Evolutionary conservation across 352 stramenopile genomes (phyloP).

Genomic region (Globisporangium cylindrosporum): DNA sequence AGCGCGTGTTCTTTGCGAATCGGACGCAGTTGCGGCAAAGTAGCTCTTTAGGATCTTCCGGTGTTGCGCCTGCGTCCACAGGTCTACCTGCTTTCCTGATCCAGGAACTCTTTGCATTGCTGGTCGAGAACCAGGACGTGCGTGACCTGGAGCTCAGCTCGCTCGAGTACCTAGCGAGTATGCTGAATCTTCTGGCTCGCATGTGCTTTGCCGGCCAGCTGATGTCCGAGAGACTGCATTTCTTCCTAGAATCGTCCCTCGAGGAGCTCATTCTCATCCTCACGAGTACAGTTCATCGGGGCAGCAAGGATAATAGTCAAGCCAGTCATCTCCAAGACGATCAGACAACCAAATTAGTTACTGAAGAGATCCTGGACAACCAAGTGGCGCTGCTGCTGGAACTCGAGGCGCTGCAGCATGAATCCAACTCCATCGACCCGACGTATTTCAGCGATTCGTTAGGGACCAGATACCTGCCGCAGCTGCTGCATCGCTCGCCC

Average conservation of each 20-base stretch:
- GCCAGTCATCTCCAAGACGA: slow-evolving; percentile 1
- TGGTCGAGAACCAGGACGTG: slow-evolving; percentile 11
- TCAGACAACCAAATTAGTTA: slow-evolving; percentile 3
- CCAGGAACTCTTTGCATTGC: slow-evolving; percentile 30
- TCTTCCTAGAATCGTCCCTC: slow-evolving; percentile 21
- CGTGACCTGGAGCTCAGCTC: slow-evolving; percentile 20
- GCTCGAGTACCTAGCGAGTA: slow-evolving; percentile 26
- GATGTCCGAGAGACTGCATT: slow-evolving; percentile 20
- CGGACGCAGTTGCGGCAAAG: slow-evolving; percentile 21
- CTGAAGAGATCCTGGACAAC: slow-evolving; percentile 45
- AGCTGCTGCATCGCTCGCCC: slow-evolving; percentile 20
- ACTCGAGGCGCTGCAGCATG: slow-evolving; percentile 33
- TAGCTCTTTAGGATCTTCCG: neutral
- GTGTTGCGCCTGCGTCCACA: slow-evolving; percentile 5
- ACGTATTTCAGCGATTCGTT: slow-evolving; percentile 14
- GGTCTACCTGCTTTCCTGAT: slow-evolving; percentile 32
- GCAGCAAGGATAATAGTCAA: neutral
- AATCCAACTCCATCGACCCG: slow-evolving; percentile 21
- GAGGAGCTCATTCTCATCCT: slow-evolving; percentile 14
- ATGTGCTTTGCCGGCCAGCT: slow-evolving; percentile 28
- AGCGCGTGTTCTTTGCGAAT: slow-evolving; percentile 54
- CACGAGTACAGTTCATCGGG: slow-evolving; percentile 8
- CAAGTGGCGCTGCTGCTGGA: slow-evolving; percentile 45
- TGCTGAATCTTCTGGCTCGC: slow-evolving; percentile 21
- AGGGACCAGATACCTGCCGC: slow-evolving; percentile 21